Evolutionary conservation across 768 basidiomycete species (phyloP).

Genomic region (Fomitopsis serialis): DNA sequence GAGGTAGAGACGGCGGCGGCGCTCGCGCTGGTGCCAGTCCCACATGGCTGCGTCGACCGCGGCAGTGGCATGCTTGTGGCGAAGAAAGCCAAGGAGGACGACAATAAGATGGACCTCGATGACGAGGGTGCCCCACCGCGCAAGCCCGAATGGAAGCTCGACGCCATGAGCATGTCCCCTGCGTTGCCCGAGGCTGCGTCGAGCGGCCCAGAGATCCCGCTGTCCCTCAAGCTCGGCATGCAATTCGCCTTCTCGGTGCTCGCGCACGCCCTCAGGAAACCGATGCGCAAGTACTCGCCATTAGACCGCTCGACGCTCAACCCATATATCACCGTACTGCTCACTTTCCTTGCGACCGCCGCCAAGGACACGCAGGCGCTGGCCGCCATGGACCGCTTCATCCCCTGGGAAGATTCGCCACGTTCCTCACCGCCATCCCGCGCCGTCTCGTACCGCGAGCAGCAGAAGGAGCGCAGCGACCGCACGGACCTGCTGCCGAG

Average conservation of each 20-base stretch:
- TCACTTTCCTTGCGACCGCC: conserved; percentile 85
- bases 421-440: conserved; percentile 59
- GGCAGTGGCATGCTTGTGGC: conserved; percentile 30
- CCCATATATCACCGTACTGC: conserved; percentile 79
- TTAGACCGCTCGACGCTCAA: conserved; percentile 59
- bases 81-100: conserved; percentile 32
- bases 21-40: conserved; percentile 35
- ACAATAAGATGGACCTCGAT: conserved; percentile 63
- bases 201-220: conserved; percentile 44
- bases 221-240: conserved; percentile 67
- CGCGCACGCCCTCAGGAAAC: conserved; percentile 59
- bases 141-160: conserved; percentile 20
- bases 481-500: conserved; percentile 66
- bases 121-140: conserved; percentile 35
- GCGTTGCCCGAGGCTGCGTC: conserved; percentile 21
- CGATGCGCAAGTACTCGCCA: conserved; percentile 53
- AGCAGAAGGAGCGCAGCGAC: conserved; percentile 31
- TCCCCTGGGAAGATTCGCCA: conserved; percentile 83
- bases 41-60: conserved; percentile 40
- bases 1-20: conserved; percentile 25
- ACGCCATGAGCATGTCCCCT: conserved; percentile 25
- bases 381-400: conserved; percentile 59
- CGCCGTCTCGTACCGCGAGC: conserved; percentile 36
- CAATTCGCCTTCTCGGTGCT: conserved; percentile 79
- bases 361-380: conserved; percentile 60